These are phyloP conservation scores for Leucoagaricus sp. DNA, from an alignment of 1,284 basidiomycete genomes.

Conservation along the genomic window DNA sequence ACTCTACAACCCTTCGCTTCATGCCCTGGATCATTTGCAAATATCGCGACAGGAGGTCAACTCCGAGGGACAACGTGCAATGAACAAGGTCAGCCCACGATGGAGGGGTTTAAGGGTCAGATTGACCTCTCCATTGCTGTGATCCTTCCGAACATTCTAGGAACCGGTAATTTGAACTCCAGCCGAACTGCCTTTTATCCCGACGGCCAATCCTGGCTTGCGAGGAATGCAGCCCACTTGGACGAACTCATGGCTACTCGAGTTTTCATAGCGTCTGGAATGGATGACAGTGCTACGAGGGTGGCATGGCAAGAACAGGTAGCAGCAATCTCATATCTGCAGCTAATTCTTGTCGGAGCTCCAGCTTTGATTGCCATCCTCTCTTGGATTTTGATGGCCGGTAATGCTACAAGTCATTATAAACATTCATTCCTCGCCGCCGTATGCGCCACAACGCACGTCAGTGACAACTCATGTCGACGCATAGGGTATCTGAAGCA, in stretches of 20 bases:
- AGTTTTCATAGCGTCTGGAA: conserved; percentile 19
- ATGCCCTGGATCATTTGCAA: conserved; percentile 1
- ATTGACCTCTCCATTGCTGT: conserved; percentile 2
- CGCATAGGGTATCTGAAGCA: conserved; percentile 18
- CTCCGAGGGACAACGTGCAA: conserved; percentile 5
- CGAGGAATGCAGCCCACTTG: neutral
- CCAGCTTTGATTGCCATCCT: conserved; percentile 15
- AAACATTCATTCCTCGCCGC: conserved; percentile 22
- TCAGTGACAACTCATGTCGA: conserved; percentile 14
- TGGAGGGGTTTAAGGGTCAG: neutral
- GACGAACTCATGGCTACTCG: conserved; percentile 11
- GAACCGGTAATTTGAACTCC: conserved; percentile 5
- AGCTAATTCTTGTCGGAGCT: conserved; percentile 19
- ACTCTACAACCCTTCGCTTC: neutral
- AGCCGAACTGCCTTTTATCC: neutral
- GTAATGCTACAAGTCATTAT: conserved; percentile 20
- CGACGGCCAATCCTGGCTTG: conserved; percentile 1
- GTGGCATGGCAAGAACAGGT: conserved; percentile 17
- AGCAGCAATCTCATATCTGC: conserved; percentile 24
- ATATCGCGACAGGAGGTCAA: conserved; percentile 2
- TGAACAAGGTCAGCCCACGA: neutral
- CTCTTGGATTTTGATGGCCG: conserved; percentile 14
- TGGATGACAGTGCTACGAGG: conserved; percentile 12
- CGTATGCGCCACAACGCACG: conserved; percentile 21
- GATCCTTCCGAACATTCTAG: conserved; percentile 4